phyloP scores from a whole-genome alignment of 2,329 filamentous ascomycete species.

The Penicillium hordei region DNA sequence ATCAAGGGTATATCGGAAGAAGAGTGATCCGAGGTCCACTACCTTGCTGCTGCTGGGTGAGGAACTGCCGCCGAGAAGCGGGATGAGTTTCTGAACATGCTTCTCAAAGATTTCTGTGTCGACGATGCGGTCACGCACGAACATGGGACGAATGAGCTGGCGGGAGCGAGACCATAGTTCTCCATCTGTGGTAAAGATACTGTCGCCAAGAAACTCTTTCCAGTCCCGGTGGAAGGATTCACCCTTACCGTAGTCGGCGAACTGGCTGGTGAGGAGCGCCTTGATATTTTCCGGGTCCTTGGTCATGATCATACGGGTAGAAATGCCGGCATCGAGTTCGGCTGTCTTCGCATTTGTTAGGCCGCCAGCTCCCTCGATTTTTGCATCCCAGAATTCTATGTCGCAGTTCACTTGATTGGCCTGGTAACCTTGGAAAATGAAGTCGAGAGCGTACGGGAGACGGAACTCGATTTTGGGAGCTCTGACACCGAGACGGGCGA shows the following conservation, averaged over 20 bases:
- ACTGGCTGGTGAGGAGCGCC: conserved; percentile 83
- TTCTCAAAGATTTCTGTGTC: conserved; percentile 81
- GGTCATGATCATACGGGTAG: conserved; percentile 67
- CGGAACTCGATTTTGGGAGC: conserved; percentile 36
- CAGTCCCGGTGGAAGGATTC: conserved; percentile 69
- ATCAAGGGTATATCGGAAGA: conserved; percentile 82
- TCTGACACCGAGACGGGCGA: conserved; percentile 36
- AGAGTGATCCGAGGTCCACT: conserved; percentile 72
- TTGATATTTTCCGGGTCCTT: conserved; percentile 88
- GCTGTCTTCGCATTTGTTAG: conserved; percentile 27
- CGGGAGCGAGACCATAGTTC: conserved; percentile 76
- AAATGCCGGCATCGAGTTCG: conserved; percentile 33
- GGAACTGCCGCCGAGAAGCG: conserved; percentile 58
- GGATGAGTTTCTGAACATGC: conserved; percentile 71
- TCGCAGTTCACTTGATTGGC: conserved; percentile 56
- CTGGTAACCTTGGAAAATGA: conserved; percentile 59
- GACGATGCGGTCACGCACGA: conserved; percentile 78
- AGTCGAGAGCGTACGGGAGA: conserved; percentile 56
- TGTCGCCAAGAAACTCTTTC: conserved; percentile 78
- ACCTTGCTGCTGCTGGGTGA: conserved; percentile 38
- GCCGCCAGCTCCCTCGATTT: conserved; percentile 46
- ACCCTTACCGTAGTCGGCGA: conserved; percentile 83
- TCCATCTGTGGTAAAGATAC: conserved; percentile 80
- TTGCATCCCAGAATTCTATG: conserved; percentile 60
- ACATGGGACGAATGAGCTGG: conserved; percentile 84